phyloP scores from a whole-genome alignment of 176 grass and related monocot genomes.

The Urochloa ruziziensis region DNA sequence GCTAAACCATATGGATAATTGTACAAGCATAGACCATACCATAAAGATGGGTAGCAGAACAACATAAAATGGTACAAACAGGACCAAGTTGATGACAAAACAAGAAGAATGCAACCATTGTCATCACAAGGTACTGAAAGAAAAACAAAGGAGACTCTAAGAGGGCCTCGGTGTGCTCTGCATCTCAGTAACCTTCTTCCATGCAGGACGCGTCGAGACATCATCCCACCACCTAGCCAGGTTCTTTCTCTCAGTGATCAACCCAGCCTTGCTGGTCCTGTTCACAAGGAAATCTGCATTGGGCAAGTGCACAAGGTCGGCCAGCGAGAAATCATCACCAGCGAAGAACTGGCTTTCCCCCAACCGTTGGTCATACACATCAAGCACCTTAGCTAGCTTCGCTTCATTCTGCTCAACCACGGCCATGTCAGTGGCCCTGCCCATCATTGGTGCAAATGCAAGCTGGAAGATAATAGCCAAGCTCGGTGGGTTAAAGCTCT shows the following conservation, averaged over 20 bases:
- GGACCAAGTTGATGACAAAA: background rate
- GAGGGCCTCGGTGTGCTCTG: conserved; percentile 42
- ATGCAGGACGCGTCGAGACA: conserved; percentile 57
- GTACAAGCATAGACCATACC: background rate
- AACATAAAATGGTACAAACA: conserved; percentile 10
- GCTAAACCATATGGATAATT: background rate
- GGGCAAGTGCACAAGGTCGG: conserved; percentile 80
- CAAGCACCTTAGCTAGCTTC: conserved; percentile 83
- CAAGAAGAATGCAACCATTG: conserved; percentile 9
- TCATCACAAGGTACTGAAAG: background rate
- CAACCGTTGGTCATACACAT: conserved; percentile 66
- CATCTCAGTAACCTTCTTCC: conserved; percentile 77
- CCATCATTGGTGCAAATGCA: conserved; percentile 62
- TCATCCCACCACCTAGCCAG: conserved; percentile 86
- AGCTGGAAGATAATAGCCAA: conserved; percentile 73
- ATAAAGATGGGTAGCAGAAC: background rate
- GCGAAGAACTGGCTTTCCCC: conserved; percentile 71
- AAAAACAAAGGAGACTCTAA: conserved; percentile 14
- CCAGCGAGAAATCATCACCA: conserved; percentile 76
- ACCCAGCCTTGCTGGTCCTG: conserved; percentile 31
- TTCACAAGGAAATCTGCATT: conserved; percentile 65
- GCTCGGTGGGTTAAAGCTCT: conserved; percentile 81
- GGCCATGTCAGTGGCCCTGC: conserved; percentile 53
- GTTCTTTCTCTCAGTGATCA: conserved; percentile 71
- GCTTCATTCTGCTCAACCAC: conserved; percentile 64